Evolutionary conservation across 768 basidiomycete species (phyloP).

Genomic region (Agaricus blazei): DNA sequence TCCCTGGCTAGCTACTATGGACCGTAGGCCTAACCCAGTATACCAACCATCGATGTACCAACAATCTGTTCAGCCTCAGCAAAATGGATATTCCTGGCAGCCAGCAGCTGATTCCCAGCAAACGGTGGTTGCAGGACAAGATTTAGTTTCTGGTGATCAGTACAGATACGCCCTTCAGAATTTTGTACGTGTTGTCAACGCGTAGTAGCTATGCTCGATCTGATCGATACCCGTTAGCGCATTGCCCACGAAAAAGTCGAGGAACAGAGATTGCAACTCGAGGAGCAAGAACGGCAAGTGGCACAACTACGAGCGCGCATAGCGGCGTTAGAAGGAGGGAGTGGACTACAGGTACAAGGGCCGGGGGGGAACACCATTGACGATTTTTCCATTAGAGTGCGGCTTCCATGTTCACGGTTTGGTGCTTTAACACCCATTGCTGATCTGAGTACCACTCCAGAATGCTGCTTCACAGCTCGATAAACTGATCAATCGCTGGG

Average conservation of each 20-base stretch:
- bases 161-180: conserved; percentile 83
- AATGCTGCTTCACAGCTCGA: conserved; percentile 81
- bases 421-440: background rate
- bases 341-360: conserved; percentile 32
- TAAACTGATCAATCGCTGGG: conserved; percentile 83
- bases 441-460: conserved; percentile 28
- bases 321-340: conserved; percentile 64
- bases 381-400: conserved; percentile 84
- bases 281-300: conserved; percentile 81
- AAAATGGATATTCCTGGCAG: conserved; percentile 16
- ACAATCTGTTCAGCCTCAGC: conserved; percentile 12
- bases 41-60: conserved; percentile 21
- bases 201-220: background rate
- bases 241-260: conserved; percentile 90
- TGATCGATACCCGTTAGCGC: conserved; percentile 37
- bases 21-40: background rate
- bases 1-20: no score
- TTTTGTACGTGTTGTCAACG: conserved; percentile 46
- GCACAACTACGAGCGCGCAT: conserved; percentile 69
- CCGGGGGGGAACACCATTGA: conserved; percentile 66
- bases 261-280: conserved; percentile 70
- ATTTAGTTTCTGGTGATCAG: conserved; percentile 54
- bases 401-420: conserved; percentile 12
- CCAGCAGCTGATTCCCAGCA: conserved; percentile 16
- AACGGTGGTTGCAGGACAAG: conserved; percentile 16